A percentile compares a stretch with the other conserved stretches of the same genome.
phyloP scores from a whole-genome alignment of 2,329 filamentous ascomycete species.

The Nemania abortiva region DNA sequence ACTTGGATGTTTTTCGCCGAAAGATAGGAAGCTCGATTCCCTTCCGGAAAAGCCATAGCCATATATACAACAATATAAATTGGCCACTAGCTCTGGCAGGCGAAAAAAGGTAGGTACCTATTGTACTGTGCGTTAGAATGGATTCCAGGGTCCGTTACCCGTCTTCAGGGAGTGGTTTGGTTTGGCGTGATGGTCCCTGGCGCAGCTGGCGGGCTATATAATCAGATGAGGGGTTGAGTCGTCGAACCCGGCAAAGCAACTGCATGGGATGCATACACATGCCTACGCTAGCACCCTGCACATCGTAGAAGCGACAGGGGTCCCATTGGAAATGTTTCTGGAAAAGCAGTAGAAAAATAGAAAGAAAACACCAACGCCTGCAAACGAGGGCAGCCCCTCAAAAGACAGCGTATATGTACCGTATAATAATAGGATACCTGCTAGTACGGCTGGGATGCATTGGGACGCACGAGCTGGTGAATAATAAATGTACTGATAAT shows the following conservation, averaged over 20 bases:
- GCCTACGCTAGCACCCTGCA: background rate
- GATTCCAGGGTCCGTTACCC: conserved; percentile 26
- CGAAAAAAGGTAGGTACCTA: background rate
- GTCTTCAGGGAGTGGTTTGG: background rate
- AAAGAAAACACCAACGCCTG: conserved; percentile 1
- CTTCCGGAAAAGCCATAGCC: background rate
- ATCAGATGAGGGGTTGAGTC: conserved; percentile 35
- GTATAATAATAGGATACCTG: background rate
- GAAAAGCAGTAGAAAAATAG: conserved; percentile 21
- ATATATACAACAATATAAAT: too few relatives aligned
- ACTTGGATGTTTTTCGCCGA: background rate
- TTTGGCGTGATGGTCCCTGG: background rate
- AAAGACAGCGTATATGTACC: background rate
- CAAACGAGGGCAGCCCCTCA: conserved; percentile 5
- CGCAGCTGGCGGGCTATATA: conserved; percentile 7
- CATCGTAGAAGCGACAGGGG: conserved; percentile 24
- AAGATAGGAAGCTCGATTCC: background rate
- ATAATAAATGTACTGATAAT: background rate
- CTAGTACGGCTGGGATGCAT: background rate
- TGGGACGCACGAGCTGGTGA: background rate
- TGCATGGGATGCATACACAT: conserved; percentile 31
- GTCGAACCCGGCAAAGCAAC: conserved; percentile 33
- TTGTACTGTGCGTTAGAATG: background rate
- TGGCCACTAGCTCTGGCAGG: too few relatives aligned
- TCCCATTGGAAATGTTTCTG: conserved; percentile 25